Evolutionary conservation across 148 eudicot genomes (phyloP).

Genomic region (Fagopyrum esculentum): DNA sequence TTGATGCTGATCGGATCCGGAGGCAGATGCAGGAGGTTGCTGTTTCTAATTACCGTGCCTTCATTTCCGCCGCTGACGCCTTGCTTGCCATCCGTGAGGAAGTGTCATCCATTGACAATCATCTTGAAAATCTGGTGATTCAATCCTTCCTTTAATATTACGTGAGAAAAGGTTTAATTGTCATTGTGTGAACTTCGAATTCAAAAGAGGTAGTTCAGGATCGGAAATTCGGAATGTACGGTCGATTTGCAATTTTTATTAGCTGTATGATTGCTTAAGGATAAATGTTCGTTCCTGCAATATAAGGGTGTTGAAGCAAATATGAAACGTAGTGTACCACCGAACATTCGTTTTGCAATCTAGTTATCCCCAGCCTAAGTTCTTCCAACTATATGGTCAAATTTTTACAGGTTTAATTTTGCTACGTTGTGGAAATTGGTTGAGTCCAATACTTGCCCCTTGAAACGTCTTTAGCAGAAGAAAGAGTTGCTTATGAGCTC

Average conservation of each 20-base stretch:
- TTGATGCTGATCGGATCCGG: constrained; percentile 90
- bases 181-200: neutral
- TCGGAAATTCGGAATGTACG: neutral
- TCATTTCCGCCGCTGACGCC: constrained; percentile 94
- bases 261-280: neutral
- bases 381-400: neutral
- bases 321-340: neutral
- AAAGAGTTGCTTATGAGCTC: neutral
- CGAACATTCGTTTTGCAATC: neutral
- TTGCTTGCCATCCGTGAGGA: constrained; percentile 65
- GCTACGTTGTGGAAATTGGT: neutral
- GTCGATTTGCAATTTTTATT: neutral
- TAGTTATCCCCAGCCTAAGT: neutral
- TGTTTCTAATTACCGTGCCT: constrained; percentile 88
- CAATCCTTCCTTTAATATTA: neutral
- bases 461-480: neutral
- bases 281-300: neutral
- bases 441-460: neutral
- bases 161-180: neutral
- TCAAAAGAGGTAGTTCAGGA: neutral
- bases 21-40: constrained; percentile 99
- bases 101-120: constrained; percentile 80
- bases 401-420: neutral
- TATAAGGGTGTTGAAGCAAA: neutral
- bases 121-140: constrained; percentile 78